Conservation (phyloP, 2,329 filamentous ascomycete species). For the Lecanicillium sp. region DNA sequence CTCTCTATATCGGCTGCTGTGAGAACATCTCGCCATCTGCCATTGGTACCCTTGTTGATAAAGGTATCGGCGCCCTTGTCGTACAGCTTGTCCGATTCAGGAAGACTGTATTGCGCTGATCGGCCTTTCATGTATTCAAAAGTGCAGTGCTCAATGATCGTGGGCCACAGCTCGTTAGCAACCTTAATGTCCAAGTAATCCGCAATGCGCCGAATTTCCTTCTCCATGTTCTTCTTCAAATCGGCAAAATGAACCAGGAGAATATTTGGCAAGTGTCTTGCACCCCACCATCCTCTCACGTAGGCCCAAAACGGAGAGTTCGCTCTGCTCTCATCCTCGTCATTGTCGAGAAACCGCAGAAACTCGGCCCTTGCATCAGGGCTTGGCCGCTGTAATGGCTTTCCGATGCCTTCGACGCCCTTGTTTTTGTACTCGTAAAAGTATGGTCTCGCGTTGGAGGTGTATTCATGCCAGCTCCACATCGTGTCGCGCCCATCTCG, state of each 20-base stretch:
- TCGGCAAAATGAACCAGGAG: conserved; percentile 14
- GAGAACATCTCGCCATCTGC: conserved; percentile 10
- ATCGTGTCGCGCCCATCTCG: conserved; percentile 14
- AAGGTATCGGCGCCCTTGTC: conserved; percentile 10
- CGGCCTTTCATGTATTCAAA: conserved; percentile 15
- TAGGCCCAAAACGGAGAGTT: conserved; percentile 10
- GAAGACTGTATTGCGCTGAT: conserved; percentile 6
- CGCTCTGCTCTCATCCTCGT: neutral
- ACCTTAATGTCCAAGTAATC: conserved; percentile 8
- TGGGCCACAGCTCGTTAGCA: conserved; percentile 5
- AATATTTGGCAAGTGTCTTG: conserved; percentile 12
- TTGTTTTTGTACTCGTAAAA: conserved; percentile 10
- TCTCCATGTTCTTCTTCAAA: conserved; percentile 12
- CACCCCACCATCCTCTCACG: conserved; percentile 12
- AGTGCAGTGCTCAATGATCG: conserved; percentile 11
- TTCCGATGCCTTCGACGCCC: neutral
- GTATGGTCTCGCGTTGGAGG: neutral
- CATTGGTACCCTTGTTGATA: conserved; percentile 15
- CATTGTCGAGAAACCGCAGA: neutral
- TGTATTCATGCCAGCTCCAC: conserved; percentile 13
- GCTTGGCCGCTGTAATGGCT: conserved; percentile 3
- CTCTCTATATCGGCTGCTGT: neutral
- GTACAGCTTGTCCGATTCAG: neutral
- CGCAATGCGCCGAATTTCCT: conserved; percentile 12
- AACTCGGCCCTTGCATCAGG: conserved; percentile 8